phyloP scores from a whole-genome alignment of 2,329 filamentous ascomycete genomes.

The Didymosphaeria variabile region DNA sequence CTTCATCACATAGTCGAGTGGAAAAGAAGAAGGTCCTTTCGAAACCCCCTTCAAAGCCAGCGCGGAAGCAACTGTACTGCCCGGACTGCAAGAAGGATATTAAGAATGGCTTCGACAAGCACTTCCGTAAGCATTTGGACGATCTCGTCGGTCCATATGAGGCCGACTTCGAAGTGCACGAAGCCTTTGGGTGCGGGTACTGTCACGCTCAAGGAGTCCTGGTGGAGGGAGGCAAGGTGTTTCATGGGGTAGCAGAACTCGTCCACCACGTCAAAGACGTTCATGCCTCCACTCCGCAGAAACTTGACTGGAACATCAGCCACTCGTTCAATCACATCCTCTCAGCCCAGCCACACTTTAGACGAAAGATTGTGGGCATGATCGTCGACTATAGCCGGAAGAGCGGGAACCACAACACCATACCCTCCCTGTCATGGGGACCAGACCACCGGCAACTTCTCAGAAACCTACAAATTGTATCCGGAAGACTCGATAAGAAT shows the following conservation, averaged over 20 bases:
- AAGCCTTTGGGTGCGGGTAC: conserved; percentile 16
- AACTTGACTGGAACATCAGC: conserved; percentile 12
- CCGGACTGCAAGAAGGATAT: conserved; percentile 4
- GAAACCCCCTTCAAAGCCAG: not conserved
- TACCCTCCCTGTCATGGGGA: conserved; percentile 9
- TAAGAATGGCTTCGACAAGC: conserved; percentile 18
- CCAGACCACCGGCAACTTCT: not conserved
- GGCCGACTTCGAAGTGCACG: not conserved
- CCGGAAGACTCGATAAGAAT: not conserved
- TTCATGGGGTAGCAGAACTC: not conserved
- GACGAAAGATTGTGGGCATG: conserved; percentile 2
- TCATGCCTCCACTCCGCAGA: not conserved
- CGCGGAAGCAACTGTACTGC: conserved; percentile 12
- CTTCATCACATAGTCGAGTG: conserved; percentile 3
- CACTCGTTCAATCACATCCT: conserved; percentile 15
- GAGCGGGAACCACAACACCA: not conserved
- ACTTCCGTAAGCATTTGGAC: conserved; percentile 6
- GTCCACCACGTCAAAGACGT: conserved; percentile 9
- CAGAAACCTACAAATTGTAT: conserved; percentile 2
- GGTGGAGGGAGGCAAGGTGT: conserved; percentile 8
- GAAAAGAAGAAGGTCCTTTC: not conserved
- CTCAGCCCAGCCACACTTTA: conserved; percentile 1
- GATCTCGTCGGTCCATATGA: not conserved
- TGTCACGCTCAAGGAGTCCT: conserved; percentile 6
- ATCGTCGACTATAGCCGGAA: not conserved